Evolutionary conservation across 306 rosid genomes (phyloP).

Genomic region (Morella rubra): DNA sequence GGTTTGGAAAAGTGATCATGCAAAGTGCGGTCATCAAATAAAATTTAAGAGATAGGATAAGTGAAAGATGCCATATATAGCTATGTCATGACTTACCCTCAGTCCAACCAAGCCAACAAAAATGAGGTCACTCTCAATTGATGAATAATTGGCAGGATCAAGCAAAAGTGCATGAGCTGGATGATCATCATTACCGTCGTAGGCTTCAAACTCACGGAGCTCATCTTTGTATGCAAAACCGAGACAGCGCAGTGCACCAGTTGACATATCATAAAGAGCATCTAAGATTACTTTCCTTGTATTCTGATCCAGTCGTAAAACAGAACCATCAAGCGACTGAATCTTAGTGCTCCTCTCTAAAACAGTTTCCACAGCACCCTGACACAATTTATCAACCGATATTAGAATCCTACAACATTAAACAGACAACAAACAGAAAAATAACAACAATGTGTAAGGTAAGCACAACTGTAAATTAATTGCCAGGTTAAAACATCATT

Average conservation of each 20-base stretch:
- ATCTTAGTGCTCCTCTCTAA: slow-evolving; percentile 73
- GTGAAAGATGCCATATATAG: slow-evolving; percentile 8
- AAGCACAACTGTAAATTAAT: background rate
- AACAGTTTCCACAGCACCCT: slow-evolving; percentile 91
- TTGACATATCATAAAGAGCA: slow-evolving; percentile 83
- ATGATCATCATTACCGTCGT: slow-evolving; percentile 76
- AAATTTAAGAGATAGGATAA: slow-evolving; percentile 4
- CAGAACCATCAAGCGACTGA: slow-evolving; percentile 75
- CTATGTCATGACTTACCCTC: slow-evolving; percentile 62
- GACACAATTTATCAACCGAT: slow-evolving; percentile 27
- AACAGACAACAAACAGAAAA: background rate
- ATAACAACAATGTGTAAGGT: background rate
- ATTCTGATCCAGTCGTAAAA: slow-evolving; percentile 55
- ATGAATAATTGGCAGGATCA: slow-evolving; percentile 73
- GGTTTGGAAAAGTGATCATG: slow-evolving; percentile 23
- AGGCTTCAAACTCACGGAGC: slow-evolving; percentile 45
- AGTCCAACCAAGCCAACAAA: slow-evolving; percentile 88
- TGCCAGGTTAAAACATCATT: background rate
- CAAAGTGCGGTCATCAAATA: slow-evolving; percentile 20
- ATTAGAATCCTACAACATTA: background rate
- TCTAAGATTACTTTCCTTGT: slow-evolving; percentile 53
- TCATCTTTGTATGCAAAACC: slow-evolving; percentile 95
- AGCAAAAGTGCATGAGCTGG: slow-evolving; percentile 88
- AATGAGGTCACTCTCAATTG: slow-evolving; percentile 73
- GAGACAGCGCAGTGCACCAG: slow-evolving; percentile 80